phyloP scores from a whole-genome alignment of 306 rosid species.

The Trifolium fragiferum region DNA sequence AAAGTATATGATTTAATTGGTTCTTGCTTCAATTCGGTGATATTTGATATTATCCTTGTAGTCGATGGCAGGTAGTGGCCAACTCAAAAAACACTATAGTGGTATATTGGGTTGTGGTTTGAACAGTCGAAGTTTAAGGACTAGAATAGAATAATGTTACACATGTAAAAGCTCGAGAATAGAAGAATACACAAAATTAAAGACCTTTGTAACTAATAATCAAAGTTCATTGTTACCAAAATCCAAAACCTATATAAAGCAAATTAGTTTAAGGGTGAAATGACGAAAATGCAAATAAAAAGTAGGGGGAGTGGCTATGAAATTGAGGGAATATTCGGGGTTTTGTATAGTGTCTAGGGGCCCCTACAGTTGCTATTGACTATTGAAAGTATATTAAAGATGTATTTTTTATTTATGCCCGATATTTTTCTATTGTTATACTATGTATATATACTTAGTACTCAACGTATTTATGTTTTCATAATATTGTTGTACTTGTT shows the following conservation, averaged over 20 bases:
- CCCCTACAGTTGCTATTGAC: not conserved
- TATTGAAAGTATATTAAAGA: conserved; percentile 9
- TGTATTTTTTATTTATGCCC: not conserved
- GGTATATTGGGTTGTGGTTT: not conserved
- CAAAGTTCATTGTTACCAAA: not conserved
- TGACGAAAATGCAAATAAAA: not conserved
- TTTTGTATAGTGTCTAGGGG: not conserved
- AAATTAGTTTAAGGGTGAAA: not conserved
- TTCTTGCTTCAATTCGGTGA: conserved; percentile 31
- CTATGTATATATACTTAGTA: not conserved
- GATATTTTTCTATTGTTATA: not conserved
- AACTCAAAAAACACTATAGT: not conserved
- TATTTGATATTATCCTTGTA: conserved; percentile 8
- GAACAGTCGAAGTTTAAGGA: not conserved
- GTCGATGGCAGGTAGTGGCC: not conserved
- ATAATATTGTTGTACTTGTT: conserved; percentile 43
- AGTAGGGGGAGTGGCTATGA: not conserved
- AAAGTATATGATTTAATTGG: conserved; percentile 19
- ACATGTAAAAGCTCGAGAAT: not conserved
- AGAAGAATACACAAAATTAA: conserved; percentile 4
- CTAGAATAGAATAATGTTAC: not conserved
- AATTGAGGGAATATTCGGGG: not conserved
- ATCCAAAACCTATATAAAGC: not conserved
- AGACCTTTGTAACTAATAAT: not conserved
- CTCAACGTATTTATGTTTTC: conserved; percentile 20